These are phyloP conservation scores for Fusarium decemcellulare DNA, from an alignment of 2,329 filamentous ascomycete genomes.

Conservation along the genomic window DNA sequence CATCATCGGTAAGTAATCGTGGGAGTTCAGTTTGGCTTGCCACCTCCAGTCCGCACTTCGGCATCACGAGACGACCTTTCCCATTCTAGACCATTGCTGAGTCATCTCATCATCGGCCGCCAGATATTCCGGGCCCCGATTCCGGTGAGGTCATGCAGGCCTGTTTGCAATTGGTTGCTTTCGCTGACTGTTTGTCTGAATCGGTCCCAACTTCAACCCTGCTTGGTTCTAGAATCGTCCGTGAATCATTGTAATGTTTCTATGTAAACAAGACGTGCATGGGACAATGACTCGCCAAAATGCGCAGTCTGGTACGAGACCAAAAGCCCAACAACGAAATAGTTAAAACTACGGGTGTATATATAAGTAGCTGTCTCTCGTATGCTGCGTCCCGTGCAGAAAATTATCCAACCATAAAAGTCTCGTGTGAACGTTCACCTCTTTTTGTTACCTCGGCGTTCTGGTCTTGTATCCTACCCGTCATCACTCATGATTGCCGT, in stretches of 20 bases:
- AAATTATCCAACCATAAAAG: neutral
- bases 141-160: constrained; percentile 8
- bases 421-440: constrained; percentile 11
- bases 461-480: neutral
- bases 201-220: neutral
- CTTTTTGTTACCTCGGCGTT: constrained; percentile 1
- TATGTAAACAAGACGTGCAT: neutral
- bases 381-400: constrained; percentile 1
- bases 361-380: constrained; percentile 6
- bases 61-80: constrained; percentile 48
- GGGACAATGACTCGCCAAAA: neutral
- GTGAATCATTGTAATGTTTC: neutral
- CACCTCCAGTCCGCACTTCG: constrained; percentile 47
- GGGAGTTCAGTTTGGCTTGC: constrained; percentile 43
- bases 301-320: neutral
- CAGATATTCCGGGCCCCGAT: constrained; percentile 42
- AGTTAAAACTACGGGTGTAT: neutral
- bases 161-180: constrained; percentile 20
- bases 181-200: neutral
- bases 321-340: neutral
- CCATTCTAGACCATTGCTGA: constrained; percentile 42
- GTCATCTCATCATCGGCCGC: constrained; percentile 37
- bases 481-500: constrained; percentile 7
- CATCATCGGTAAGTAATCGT: constrained; percentile 37
- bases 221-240: constrained; percentile 9